Evolutionary conservation across 2,329 filamentous ascomycete species (phyloP), one percentile per base, ranked within the genome.

Genomic region (Ascochyta clinopodiicola): DNA sequence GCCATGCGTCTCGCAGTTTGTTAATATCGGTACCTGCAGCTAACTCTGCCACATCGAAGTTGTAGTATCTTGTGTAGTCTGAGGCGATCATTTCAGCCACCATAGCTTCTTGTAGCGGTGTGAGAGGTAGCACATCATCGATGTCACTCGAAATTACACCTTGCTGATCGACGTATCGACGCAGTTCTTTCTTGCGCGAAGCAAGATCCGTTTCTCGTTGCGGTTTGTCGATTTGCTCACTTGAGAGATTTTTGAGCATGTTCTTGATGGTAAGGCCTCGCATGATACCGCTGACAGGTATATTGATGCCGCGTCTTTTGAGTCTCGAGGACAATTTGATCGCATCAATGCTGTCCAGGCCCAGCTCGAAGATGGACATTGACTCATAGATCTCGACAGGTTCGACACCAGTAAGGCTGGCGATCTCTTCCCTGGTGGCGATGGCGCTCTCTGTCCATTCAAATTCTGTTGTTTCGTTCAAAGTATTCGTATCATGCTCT

Each of bases 261-360:
- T 78, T 83, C 0, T 81, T 72, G 32, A 96, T 87, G 0, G 84
- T 91, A 46, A 89, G 86, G 3, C 81, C 81, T 47, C 84, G 87
- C 82, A 96, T 89, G 21, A 97, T 87, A n/a, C 82, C 80, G 62
- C 91, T 90, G n/a, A 93, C 86, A 0, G 88, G 79, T 10, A 96
- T 72, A 0, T 77, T 70, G 19, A 95, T 77, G 0, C 82, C 83
- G 4, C 76, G 75, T 39, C 82, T 84, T 60, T 84, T 89, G 2
- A 96, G 79, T 48, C 86, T 83, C 0, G 91, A 87, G 0, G 90
- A 89, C 0, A 97, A 78, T 66, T 92, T 96, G 72, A 97, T 94
- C 1, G 89, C 85, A 73, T 97, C 93, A 54, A 97, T 96, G 67
- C 93, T 96, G 78, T 97, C 94, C 6, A 97, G 82, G 0, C 93